Evolutionary conservation across 1,284 basidiomycete genomes (phyloP).

Genomic region (Trichosporon coremiiforme): DNA sequence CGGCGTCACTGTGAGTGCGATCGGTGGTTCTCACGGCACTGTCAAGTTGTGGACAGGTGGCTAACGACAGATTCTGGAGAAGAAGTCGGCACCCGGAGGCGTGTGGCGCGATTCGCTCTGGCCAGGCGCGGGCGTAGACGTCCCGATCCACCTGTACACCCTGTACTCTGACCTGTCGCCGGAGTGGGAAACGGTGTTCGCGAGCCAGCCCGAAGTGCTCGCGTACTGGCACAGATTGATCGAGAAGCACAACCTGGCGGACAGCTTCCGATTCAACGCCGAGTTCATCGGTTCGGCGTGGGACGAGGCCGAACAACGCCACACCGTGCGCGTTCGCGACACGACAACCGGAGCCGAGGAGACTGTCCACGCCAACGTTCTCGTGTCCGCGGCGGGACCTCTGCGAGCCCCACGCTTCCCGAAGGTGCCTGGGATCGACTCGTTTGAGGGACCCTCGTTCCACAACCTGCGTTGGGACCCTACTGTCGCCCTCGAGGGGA

Average conservation of each 20-base stretch:
- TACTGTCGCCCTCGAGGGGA: constrained; percentile 22
- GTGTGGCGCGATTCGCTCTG: constrained; percentile 41
- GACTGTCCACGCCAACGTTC: constrained; percentile 31
- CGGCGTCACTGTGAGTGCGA: constrained; percentile 27
- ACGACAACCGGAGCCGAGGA: constrained; percentile 1
- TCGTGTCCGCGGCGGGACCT: constrained; percentile 42
- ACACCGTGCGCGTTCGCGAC: constrained; percentile 31
- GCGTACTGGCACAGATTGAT: constrained; percentile 38
- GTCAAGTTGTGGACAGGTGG: background rate
- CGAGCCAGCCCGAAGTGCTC: constrained; percentile 32
- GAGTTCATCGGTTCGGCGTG: constrained; percentile 36
- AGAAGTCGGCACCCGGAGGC: constrained; percentile 32
- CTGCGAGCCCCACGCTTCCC: constrained; percentile 43
- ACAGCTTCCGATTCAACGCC: constrained; percentile 31
- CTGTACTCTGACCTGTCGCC: constrained; percentile 36
- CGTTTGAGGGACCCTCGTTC: constrained; percentile 47
- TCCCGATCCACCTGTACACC: constrained; percentile 42
- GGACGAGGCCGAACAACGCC: constrained; percentile 30
- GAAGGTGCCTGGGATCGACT: constrained; percentile 42
- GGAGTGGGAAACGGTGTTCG: constrained; percentile 26
- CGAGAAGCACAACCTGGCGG: constrained; percentile 25
- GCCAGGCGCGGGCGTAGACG: constrained; percentile 39
- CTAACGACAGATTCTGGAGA: constrained; percentile 36
- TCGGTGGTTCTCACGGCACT: too few species aligned
- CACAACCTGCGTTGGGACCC: constrained; percentile 51